Base-by-base conservation (phyloP, 2,329 filamentous ascomycete species). In the Hypoxylon sp. region DNA sequence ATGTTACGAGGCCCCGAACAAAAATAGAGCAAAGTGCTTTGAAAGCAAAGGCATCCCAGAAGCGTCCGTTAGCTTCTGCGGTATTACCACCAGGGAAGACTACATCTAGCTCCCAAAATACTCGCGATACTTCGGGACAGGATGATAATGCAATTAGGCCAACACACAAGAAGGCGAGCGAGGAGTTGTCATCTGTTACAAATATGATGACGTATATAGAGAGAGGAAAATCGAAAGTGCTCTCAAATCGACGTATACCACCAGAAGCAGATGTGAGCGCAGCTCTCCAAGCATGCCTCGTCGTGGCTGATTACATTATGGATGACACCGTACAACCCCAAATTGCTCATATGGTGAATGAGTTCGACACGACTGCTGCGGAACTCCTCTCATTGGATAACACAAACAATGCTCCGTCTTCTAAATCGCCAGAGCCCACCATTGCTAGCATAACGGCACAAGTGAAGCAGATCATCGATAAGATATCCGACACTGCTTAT, bases 401-500 rank as follows among this genome's bases (percentile, higher is more conserved):
- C 17, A 62, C 70, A 35, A 71, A 50, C 8, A 51, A 53, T 10
- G 31, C 62, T 1, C 59, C 63, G 8, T 26, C 65, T 8, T 63
- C 72, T 4, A 71, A 62, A 54, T 19, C 67, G n/a, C 66, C 71
- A 19, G 67, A 73, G 17, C 52, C 68, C 3, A 31, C 63, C 6
- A 22, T 47, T n/a, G 57, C 52, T 10, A 51, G 50, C 59, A 63
- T 74, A 65, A 63, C 70, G 42, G 51, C 67, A 22, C 76, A 81
- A 69, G 71, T 86, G 48, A 79, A 79, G 66, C 81, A 84, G 50
- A 82, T 85, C 26, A 79, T 85, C 61, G 81, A 85, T 73, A 82
- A 81, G 72, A 84, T 91, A 62, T 90, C 88, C 22, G 77, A 85
- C 55, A 80, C 87, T 6, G 89, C 91, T n/a, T 92, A 92, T 78